Evolutionary conservation across 2,329 filamentous ascomycete genomes (phyloP), one percentile per base, ranked within the genome.

Genomic region (Sporothrix variecibatus): DNA sequence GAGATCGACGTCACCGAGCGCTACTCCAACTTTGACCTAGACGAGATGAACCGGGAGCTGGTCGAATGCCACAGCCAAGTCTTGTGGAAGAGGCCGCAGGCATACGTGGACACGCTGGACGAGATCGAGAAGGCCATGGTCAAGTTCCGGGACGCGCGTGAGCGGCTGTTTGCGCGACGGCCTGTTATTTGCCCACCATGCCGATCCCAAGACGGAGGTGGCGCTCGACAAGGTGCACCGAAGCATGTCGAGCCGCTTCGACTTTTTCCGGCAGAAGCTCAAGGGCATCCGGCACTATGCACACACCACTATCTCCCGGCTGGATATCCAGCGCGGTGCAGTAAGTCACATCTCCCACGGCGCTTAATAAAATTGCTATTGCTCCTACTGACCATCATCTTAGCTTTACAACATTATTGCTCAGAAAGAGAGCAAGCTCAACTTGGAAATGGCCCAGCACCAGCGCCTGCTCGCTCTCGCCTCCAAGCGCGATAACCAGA

Each of bases 381-480:
- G n/a, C n/a, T n/a, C n/a, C n/a, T n/a, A n/a, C n/a, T n/a, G n/a
- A n/a, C n/a, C n/a, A n/a, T n/a, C n/a, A n/a, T n/a, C n/a, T n/a
- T 73, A 90, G 88, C 82, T 91, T 8, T 91, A 91, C 80, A 91
- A 91, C 80, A 89, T 91, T 80, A 90, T 91, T 79, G 88, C 88
- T 3, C 89, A 91, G 81, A 88, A 89, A 72, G 89, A 91, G 79
- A 89, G 88, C 5, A 88, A 90, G 75, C 85, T 91, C 73, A 90
- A 89, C 77, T 86, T 91, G 68, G 85, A 90, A 79, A 91, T 90
- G 80, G 88, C 88, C 8, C 86, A 86, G 75, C 87, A 90, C 77
- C 88, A 90, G 80, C 85, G 88, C 23, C 84, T 87, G 34, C 84
- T 90, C 73, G 88, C 88, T 2, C 87, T 90, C 78, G 87, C 87